Percentiles rank a stretch among this genome's conserved stretches.
phyloP scores from a whole-genome alignment of 164 flowering plant genomes.

The Malania oleifera region DNA sequence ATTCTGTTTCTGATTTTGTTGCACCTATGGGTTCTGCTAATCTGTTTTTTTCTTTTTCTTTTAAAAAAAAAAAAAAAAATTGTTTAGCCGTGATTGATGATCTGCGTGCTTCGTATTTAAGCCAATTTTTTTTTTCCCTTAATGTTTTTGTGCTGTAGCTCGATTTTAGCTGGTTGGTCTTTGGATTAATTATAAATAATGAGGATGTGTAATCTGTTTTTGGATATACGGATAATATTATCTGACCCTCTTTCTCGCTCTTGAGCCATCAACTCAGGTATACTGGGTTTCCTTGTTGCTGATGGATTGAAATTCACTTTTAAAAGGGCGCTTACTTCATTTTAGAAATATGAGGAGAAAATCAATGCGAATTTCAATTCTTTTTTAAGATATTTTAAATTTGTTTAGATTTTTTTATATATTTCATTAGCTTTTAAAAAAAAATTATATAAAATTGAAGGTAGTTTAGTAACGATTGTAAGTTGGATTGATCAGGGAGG shows the following conservation, averaged over 20 bases:
- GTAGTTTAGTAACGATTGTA: background rate
- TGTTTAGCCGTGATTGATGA: too few species aligned
- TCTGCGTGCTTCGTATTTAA: background rate
- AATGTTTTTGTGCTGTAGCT: background rate
- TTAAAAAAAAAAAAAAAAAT: too few species aligned
- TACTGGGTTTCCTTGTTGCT: background rate
- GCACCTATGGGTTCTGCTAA: slow-evolving; percentile 10
- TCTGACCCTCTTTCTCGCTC: too few species aligned
- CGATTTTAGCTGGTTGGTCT: background rate
- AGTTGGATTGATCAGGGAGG: slow-evolving; percentile 53
- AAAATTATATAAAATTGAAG: background rate
- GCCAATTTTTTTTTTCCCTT: background rate
- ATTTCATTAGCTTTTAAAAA: too few species aligned
- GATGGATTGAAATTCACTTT: background rate
- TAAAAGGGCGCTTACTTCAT: too few species aligned
- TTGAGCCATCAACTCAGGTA: background rate
- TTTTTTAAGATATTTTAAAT: too few species aligned
- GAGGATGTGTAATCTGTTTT: too few species aligned
- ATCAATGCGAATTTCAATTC: too few species aligned
- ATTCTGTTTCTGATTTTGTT: background rate
- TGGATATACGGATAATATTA: too few species aligned
- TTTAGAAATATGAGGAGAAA: too few species aligned
- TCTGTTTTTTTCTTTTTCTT: background rate
- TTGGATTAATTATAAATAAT: too few species aligned
- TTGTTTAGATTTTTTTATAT: too few species aligned